Base-by-base conservation (phyloP, 2,329 filamentous ascomycete genomes). In the Arthrobotrys musiformis region DNA sequence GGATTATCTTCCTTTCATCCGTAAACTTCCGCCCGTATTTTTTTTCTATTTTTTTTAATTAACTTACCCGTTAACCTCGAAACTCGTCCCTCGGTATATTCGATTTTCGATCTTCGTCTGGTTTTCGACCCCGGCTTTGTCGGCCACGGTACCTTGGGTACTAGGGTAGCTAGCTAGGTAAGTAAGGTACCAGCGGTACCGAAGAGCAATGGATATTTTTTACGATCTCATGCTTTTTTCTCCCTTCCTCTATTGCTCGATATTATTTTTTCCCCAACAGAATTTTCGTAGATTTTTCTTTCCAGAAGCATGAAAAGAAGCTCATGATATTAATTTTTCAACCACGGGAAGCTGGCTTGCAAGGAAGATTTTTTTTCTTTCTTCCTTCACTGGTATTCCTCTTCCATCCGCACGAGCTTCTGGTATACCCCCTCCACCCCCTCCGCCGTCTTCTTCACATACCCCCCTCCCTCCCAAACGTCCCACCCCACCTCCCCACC, bases 401-500 rank as follows among this genome's bases (percentile, higher is more conserved):
- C 54, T 56, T 81, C 80, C 70, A 81, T 70, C 48, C 70, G 62
- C 50, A 80, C 52, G 61, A 81, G 79, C 72, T 58, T 61, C 7
- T 76, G 33, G 48, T 81, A 81, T 48, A 80, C 64, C 67, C 79
- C 75, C 26, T 56, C 62, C 30, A 69, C 64, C 35, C 62, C 68
- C 70, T 79, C 67, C 35, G 70, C 68, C 28, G 22, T 22, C 35
- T 15, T 42, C 54, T 72, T 58, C 15, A 52, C 64, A 62, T 78
- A 68, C 62, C 46, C 26, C 61, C 46, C 67, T n/a, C 52, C 54
- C 30, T 48, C 33, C 33, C 48, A 54, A 81, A 81, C 8, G 50
- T 46, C 79, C 64, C 85, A 86, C 28, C 81, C 87, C 33, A 93
- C 85, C n/a, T 85, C 87, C 42, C 86, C 85, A 13, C 85, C 86